Conservation (phyloP, 345 rosid species). For the Populus alba region DNA sequence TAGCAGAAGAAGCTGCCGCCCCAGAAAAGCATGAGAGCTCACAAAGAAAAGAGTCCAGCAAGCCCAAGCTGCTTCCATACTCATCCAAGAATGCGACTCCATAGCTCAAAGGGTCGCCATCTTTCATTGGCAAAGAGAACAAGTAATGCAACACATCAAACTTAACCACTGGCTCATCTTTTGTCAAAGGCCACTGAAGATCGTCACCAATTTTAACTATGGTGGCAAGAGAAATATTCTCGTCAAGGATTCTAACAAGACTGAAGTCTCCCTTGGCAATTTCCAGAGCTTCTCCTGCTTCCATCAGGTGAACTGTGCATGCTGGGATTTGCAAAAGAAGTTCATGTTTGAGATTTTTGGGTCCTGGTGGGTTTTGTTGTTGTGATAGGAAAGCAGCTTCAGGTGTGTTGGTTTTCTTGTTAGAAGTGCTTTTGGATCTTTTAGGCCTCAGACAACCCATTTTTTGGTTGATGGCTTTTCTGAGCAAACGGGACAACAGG, state of each 20-base stretch:
- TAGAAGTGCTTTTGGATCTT: conserved; percentile 23
- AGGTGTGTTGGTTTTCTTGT: conserved; percentile 14
- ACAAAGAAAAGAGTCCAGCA: conserved; percentile 58
- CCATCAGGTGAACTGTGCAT: conserved; percentile 71
- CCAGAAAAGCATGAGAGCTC: conserved; percentile 73
- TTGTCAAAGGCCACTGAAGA: conserved; percentile 85
- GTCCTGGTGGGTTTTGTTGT: conserved; percentile 23
- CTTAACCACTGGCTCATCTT: conserved; percentile 90
- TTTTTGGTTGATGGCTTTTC: not conserved
- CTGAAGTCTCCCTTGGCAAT: conserved; percentile 63
- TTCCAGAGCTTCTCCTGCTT: conserved; percentile 74
- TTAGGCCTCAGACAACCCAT: conserved; percentile 55
- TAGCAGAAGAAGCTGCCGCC: conserved; percentile 17
- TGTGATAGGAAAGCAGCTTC: conserved; percentile 6
- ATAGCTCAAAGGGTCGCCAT: conserved; percentile 73
- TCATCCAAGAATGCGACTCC: conserved; percentile 63
- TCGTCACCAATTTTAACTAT: conserved; percentile 63
- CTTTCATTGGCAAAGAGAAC: conserved; percentile 74
- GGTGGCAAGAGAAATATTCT: conserved; percentile 56
- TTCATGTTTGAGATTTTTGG: conserved; percentile 42
- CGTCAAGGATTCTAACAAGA: conserved; percentile 50
- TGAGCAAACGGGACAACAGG: not conserved
- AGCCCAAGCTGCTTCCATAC: conserved; percentile 29
- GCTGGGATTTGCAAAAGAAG: conserved; percentile 56
- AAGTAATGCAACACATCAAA: conserved; percentile 65